phyloP scores from a whole-genome alignment of 805 yeast species.

The Komagataella ulmi region DNA sequence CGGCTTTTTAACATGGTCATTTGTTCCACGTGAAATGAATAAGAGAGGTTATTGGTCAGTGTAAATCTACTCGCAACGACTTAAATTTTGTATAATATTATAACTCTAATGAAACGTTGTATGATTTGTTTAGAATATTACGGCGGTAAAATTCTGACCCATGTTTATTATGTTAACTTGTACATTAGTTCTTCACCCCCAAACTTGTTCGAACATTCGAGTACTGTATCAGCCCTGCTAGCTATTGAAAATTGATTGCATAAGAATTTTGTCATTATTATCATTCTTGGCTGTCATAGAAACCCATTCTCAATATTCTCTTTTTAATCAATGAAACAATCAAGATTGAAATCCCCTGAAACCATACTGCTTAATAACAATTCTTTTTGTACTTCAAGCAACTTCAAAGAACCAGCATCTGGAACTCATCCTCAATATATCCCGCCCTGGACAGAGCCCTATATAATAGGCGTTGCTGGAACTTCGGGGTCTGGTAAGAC shows the following conservation, averaged over 20 bases:
- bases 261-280: too few species aligned
- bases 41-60: constrained; percentile 14
- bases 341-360: not conserved
- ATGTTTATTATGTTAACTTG: too few species aligned
- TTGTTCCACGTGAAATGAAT: constrained; percentile 7
- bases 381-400: not conserved
- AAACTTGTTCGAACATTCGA: too few species aligned
- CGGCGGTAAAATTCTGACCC: too few species aligned
- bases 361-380: too few species aligned
- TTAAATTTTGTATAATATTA: not conserved
- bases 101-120: not conserved
- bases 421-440: constrained; percentile 22
- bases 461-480: constrained; percentile 81
- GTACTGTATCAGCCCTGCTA: too few species aligned
- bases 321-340: not conserved
- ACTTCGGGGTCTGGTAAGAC: constrained; percentile 89
- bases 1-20: constrained; percentile 19
- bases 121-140: not conserved
- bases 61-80: constrained; percentile 3
- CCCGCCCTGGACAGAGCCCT: constrained; percentile 87
- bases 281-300: too few species aligned
- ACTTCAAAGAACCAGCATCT: not conserved
- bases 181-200: too few species aligned
- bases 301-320: too few species aligned
- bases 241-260: too few species aligned